These are phyloP conservation scores for Candida khao-thaluensis DNA, from an alignment of 805 yeast genomes.

Conservation along the genomic window DNA sequence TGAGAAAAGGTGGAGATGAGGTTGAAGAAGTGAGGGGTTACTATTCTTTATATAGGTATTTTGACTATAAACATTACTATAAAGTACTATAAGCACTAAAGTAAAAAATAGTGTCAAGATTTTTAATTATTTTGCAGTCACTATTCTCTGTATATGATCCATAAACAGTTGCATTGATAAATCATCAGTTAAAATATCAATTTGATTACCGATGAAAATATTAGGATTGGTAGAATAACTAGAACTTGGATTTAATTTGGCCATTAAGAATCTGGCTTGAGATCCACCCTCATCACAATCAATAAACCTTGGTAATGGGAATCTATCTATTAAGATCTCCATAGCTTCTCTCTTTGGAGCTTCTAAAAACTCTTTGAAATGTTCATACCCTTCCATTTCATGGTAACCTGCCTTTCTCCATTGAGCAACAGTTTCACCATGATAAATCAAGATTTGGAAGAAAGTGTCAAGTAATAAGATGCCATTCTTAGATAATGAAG, in stretches of 20 bases:
- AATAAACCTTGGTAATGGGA: slow-evolving; percentile 83
- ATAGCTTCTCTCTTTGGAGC: slow-evolving; percentile 66
- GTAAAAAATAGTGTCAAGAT: too few species aligned
- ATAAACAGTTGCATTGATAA: slow-evolving; percentile 92
- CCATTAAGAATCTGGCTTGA: slow-evolving; percentile 93
- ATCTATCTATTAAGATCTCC: slow-evolving; percentile 60
- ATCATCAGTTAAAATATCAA: slow-evolving; percentile 88
- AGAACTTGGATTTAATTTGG: slow-evolving; percentile 92
- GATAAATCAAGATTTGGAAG: slow-evolving; percentile 66
- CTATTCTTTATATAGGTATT: too few species aligned
- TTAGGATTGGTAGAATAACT: slow-evolving; percentile 50
- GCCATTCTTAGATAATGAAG: slow-evolving; percentile 84
- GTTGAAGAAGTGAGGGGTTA: too few species aligned
- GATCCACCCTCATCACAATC: slow-evolving; percentile 98
- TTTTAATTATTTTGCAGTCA: slow-evolving; percentile 14
- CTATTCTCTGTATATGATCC: slow-evolving; percentile 70
- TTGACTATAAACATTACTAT: too few species aligned
- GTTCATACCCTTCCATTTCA: slow-evolving; percentile 56
- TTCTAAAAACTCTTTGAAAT: slow-evolving; percentile 58
- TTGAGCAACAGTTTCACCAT: slow-evolving; percentile 63
- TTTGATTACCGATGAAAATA: slow-evolving; percentile 20
- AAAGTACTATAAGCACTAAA: too few species aligned
- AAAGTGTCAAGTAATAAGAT: slow-evolving; percentile 82
- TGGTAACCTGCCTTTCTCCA: slow-evolving; percentile 69
- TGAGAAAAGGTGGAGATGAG: too few species aligned